Percentiles rank a stretch among this genome's conserved stretches.
Evolutionary conservation across 176 grass and related monocot genomes (phyloP).

Genomic region (Avena atlantica): DNA sequence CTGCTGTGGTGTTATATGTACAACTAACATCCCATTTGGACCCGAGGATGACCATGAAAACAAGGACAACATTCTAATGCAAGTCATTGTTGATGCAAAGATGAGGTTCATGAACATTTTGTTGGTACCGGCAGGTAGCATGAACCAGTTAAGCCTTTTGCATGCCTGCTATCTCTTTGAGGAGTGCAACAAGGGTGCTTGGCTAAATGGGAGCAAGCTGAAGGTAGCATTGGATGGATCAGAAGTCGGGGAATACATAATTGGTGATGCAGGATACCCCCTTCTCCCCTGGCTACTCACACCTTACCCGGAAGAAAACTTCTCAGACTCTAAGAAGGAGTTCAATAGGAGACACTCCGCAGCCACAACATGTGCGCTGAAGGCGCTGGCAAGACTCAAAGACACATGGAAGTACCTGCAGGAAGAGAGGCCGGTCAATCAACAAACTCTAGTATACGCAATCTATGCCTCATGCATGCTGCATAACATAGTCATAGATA

Average conservation of each 20-base stretch:
- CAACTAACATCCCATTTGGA: slow-evolving; percentile 46
- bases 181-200: neutral
- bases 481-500: too few relatives aligned
- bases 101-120: neutral
- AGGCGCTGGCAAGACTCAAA: neutral
- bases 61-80: neutral
- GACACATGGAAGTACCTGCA: neutral
- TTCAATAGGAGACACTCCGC: neutral
- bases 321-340: neutral
- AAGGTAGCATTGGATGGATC: neutral
- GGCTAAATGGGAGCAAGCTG: neutral
- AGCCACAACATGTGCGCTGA: neutral
- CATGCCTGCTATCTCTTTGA: neutral
- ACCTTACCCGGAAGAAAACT: neutral
- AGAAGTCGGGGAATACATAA: neutral
- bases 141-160: neutral
- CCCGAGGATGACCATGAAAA: neutral
- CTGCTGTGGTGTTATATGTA: slow-evolving; percentile 69
- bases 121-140: neutral
- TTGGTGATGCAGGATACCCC: slow-evolving; percentile 5
- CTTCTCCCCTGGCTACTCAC: neutral
- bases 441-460: too few relatives aligned
- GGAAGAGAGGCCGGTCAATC: too few relatives aligned
- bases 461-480: too few relatives aligned
- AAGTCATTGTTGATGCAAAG: neutral